Evolutionary conservation across 345 rosid species (phyloP), one percentile per base, ranked within the genome.

Genomic region (Eucalyptus virginea): DNA sequence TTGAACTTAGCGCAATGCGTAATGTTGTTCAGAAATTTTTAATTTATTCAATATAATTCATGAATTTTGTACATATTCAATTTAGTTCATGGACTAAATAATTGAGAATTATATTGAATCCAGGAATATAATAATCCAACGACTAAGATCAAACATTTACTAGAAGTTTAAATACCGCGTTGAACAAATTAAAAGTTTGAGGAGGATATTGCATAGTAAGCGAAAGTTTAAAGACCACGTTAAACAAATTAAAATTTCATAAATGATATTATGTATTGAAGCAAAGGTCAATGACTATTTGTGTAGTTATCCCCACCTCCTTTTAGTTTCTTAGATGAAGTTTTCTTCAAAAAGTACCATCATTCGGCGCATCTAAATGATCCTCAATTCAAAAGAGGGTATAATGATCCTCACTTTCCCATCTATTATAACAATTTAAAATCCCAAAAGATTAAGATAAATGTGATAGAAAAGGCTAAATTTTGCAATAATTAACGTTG

Each of bases 141-240:
- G 12, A 1, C 40, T 16, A 28, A 67, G 23, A 16, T 32, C 2
- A 32, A 67, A 67, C 1, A 69, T 9, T 32, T 69, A 69, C 7
- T 0, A 34, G 2, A 69, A 69, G 1, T 34, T 17, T 18, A 34
- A 12, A 14, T 8, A 32, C 3, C 2, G 0, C 6, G 1, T 17
- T 8, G 23, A 67, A 67, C 37, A 65, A n/a, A 26, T 60, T 60
- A 60, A 60, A 60, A 60, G 6, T 62, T 32, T 32, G 16, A 8
- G 4, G 42, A 32, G 5, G 7, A 8, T 67, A 67, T 32, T 69
- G 13, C 7, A 32, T 18, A 34, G 0, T 18, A 18, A 2, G 17
- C 0, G 0, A 62, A 69, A 69, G 4, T 34, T 17, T 5, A 34
- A 34, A 14, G 3, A 67, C 1, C 0, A 32, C 0, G 0, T 32